Conservation (phyloP, 345 rosid species). For the Dovyalis caffra region DNA sequence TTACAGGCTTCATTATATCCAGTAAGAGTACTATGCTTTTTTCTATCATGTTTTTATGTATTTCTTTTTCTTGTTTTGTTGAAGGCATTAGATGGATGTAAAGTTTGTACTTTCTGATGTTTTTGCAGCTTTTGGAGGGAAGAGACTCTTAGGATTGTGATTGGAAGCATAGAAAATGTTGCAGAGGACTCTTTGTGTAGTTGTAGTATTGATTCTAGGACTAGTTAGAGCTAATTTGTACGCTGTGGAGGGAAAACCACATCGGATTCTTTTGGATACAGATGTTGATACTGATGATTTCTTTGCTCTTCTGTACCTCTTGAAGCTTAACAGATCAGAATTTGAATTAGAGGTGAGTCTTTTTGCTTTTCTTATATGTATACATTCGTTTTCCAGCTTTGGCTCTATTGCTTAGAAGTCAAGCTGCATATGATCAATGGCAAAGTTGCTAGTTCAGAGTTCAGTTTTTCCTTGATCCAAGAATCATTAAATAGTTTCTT, state of each 20-base stretch:
- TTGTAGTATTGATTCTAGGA: slow-evolving; percentile 23
- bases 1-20: neutral
- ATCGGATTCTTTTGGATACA: slow-evolving; percentile 72
- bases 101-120: slow-evolving; percentile 4
- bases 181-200: slow-evolving; percentile 17
- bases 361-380: neutral
- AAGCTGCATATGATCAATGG: neutral
- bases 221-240: slow-evolving; percentile 15
- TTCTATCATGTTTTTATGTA: neutral
- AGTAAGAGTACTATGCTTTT: neutral
- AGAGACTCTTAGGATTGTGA: slow-evolving; percentile 10
- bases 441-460: neutral
- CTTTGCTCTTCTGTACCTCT: slow-evolving; percentile 72
- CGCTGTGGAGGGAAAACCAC: slow-evolving; percentile 37
- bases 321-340: slow-evolving; percentile 80
- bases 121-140: slow-evolving; percentile 1
- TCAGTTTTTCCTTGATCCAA: neutral
- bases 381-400: neutral
- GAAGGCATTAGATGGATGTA: slow-evolving; percentile 2
- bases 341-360: slow-evolving; percentile 65
- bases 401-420: neutral
- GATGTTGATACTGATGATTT: slow-evolving; percentile 90
- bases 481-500: neutral
- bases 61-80: neutral
- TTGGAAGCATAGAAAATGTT: slow-evolving; percentile 29